Base-by-base conservation (phyloP, 2,329 filamentous ascomycete genomes). In the Clonostachys rhizophaga region DNA sequence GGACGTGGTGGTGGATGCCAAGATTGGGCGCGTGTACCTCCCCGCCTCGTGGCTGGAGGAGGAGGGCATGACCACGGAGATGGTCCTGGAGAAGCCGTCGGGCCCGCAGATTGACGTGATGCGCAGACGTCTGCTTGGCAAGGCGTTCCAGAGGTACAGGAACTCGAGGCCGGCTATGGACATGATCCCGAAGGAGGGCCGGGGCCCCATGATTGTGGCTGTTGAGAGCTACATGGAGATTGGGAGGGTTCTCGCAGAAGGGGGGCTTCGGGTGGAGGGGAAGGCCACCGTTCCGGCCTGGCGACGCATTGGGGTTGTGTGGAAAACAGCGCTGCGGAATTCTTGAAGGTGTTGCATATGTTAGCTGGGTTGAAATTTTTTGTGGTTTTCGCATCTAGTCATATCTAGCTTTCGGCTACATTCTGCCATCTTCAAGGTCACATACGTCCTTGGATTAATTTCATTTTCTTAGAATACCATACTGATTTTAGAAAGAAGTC, bases 221-320 rank as follows among this genome's bases (percentile, higher is more conserved):
- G 83, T 89, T 0, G 84, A 89, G 62, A 87, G 83, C 52, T 89
- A 89, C 57, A 86, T 89, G 79, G 84, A 87, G 59, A 89, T 89
- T 58, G 86, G 83, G 13, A 66, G 83, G 40, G 79, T 84, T n/a
- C 57, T 87, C 24, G 64, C 69, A 47, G 67, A 74, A 42, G 50
- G 47, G 1, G 49, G 50, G 0, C 72, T 70, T 49, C 54, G 60
- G 33, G 62, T 74, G 5, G 66, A 55, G 37, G 66, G 66, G 6
- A 62, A 59, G 44, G 70, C 71, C 4, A 75, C 69, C 9, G 70
- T 76, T 14, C 69, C 71, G 3, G 69, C 65, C 47, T 49, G 58
- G 42, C 64, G 70, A 55, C 70, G 83, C 50, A 55, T 84, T 24
- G 60, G 62, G 49, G 80, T 84, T 33, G 82, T 79, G 33, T 84